Evolutionary conservation across 208 protist species (phyloP).

Genomic region (Trypanosoma grayi): DNA sequence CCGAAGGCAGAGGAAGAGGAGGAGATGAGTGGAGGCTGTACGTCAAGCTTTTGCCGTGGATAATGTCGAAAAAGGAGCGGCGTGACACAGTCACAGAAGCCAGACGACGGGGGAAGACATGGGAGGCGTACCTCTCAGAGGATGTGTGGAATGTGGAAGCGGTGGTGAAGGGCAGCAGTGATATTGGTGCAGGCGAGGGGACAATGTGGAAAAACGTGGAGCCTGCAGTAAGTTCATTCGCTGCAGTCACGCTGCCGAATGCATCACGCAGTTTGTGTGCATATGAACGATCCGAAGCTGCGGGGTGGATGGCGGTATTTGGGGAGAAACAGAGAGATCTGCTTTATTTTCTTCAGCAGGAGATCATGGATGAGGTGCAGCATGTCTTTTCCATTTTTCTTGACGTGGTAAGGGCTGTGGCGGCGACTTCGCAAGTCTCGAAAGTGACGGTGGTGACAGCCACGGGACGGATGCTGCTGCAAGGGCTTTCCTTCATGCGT

Average conservation of each 20-base stretch:
- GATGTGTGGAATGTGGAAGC: conserved; percentile 22
- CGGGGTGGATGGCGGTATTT: conserved; percentile 60
- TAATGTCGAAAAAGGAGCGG: conserved; percentile 59
- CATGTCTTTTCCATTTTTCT: conserved; percentile 47
- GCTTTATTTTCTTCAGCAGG: conserved; percentile 35
- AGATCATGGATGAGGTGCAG: conserved; percentile 40
- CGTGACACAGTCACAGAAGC: conserved; percentile 36
- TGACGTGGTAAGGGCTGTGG: conserved; percentile 61
- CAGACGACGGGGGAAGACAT: conserved; percentile 16
- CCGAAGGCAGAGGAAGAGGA: too few species aligned
- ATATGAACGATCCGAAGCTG: conserved; percentile 30
- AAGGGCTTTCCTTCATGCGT: conserved; percentile 55
- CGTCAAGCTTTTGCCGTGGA: conserved; percentile 47
- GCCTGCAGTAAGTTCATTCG: conserved; percentile 5
- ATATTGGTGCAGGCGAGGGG: background rate
- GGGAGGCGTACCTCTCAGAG: conserved; percentile 22
- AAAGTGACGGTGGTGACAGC: conserved; percentile 43
- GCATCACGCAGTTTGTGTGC: conserved; percentile 20
- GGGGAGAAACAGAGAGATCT: conserved; percentile 59
- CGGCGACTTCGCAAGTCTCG: conserved; percentile 56
- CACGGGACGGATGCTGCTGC: conserved; percentile 41
- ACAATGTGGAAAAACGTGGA: conserved; percentile 18
- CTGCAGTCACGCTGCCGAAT: conserved; percentile 20
- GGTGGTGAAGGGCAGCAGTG: background rate
- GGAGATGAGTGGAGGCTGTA: conserved; percentile 32